These are phyloP conservation scores for Raffaelea deltoideospora DNA, from an alignment of 2,329 filamentous ascomycete species.

Conservation along the genomic window DNA sequence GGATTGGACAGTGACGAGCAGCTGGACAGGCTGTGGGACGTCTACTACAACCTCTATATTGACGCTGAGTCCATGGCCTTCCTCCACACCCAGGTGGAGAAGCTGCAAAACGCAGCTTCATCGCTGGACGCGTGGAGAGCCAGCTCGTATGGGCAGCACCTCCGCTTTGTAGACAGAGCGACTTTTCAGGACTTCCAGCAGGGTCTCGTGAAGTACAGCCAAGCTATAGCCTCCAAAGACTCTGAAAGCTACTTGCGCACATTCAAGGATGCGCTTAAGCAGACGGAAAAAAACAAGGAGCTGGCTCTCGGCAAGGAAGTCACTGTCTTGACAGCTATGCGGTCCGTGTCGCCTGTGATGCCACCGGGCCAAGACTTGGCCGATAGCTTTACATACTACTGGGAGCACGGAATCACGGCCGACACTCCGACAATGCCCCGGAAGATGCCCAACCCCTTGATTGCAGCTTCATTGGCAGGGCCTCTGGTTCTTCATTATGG, in stretches of 20 bases:
- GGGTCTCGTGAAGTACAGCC: slow-evolving; percentile 19
- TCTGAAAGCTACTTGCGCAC: no score
- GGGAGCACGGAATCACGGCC: slow-evolving; percentile 18
- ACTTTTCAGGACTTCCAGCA: slow-evolving; percentile 25
- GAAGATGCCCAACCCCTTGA: slow-evolving; percentile 25
- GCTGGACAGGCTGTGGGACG: slow-evolving; percentile 28
- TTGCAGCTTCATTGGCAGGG: slow-evolving; percentile 19
- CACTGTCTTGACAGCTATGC: no score
- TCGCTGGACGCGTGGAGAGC: slow-evolving; percentile 28
- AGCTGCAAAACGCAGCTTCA: slow-evolving; percentile 22
- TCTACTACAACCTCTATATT: slow-evolving; percentile 39
- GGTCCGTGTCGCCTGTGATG: no score
- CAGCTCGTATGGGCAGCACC: slow-evolving; percentile 23
- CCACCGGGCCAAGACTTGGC: slow-evolving; percentile 12
- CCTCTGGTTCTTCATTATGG: slow-evolving; percentile 28
- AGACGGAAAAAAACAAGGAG: no score
- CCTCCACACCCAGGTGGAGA: slow-evolving; percentile 25
- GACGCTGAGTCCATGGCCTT: slow-evolving; percentile 19
- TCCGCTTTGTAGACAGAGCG: slow-evolving; percentile 32
- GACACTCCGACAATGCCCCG: no score
- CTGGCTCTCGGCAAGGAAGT: no score
- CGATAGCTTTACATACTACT: slow-evolving; percentile 16
- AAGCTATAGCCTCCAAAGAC: background rate
- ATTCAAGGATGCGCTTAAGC: no score
- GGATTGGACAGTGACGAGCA: slow-evolving; percentile 9